Evolutionary conservation across 129 eudicot species (phyloP).

Genomic region (Saposhnikovia divaricata): DNA sequence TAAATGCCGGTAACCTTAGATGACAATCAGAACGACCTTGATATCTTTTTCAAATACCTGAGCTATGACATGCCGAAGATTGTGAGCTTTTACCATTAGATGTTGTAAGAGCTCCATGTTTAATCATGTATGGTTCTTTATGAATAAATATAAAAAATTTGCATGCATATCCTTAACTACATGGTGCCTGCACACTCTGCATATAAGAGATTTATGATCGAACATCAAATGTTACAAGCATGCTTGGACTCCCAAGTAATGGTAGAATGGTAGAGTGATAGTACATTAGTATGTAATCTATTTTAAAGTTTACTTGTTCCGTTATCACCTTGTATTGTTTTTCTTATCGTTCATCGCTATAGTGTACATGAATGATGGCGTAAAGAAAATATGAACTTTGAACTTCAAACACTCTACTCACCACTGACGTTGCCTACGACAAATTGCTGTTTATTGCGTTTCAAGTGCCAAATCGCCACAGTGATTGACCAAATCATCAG

Average conservation of each 20-base stretch:
- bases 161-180: neutral
- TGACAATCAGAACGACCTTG: neutral
- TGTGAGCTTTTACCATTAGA: neutral
- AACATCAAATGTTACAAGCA: neutral
- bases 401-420: too few species aligned
- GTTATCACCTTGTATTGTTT: neutral
- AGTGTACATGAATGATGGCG: too few species aligned
- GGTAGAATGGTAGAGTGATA: too few species aligned
- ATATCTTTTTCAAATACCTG: neutral
- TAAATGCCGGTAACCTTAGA: neutral
- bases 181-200: neutral
- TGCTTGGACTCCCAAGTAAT: neutral
- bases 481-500: too few species aligned
- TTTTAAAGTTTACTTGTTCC: neutral
- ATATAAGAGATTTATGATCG: neutral
- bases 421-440: too few species aligned
- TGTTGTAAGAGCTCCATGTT: neutral
- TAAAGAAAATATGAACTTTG: too few species aligned
- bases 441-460: too few species aligned
- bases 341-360: too few species aligned
- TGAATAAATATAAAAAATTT: too few species aligned
- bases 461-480: too few species aligned
- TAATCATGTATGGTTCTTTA: slow-evolving; percentile 1
- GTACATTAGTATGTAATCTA: neutral
- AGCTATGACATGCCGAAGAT: neutral